phyloP scores from a whole-genome alignment of 441 rosid genomes.

The Bruguiera hainesii region DNA sequence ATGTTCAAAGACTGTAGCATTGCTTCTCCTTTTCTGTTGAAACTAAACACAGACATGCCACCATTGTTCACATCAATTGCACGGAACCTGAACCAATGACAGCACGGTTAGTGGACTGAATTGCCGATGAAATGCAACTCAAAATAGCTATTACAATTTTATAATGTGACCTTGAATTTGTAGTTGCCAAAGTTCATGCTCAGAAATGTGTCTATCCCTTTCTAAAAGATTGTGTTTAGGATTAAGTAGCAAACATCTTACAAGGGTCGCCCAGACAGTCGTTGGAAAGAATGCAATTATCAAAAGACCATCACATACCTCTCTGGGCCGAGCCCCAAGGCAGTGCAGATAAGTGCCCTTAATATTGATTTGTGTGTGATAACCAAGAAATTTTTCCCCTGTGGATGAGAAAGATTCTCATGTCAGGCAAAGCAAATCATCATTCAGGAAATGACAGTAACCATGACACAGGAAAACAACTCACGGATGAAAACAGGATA shows the following conservation, averaged over 20 bases:
- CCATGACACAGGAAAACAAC: slow-evolving; percentile 11
- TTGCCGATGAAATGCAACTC: slow-evolving; percentile 3
- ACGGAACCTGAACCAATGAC: slow-evolving; percentile 41
- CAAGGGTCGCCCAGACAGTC: neutral
- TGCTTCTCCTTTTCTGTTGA: slow-evolving; percentile 55
- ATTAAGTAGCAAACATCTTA: neutral
- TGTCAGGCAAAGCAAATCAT: slow-evolving; percentile 12
- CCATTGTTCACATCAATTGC: slow-evolving; percentile 59
- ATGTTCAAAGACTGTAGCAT: slow-evolving; percentile 58
- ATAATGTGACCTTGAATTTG: neutral
- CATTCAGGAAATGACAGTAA: slow-evolving; percentile 6
- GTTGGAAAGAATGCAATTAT: neutral
- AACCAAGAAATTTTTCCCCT: slow-evolving; percentile 52
- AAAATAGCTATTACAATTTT: neutral
- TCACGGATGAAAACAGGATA: slow-evolving; percentile 49
- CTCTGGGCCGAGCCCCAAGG: slow-evolving; percentile 53
- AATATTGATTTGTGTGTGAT: slow-evolving; percentile 64
- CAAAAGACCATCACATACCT: slow-evolving; percentile 35
- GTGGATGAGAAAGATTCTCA: slow-evolving; percentile 17
- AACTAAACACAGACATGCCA: slow-evolving; percentile 44
- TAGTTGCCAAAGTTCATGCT: neutral
- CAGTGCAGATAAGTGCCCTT: slow-evolving; percentile 60
- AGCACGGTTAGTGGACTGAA: neutral
- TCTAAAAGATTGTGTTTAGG: neutral
- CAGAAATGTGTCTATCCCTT: neutral